Conservation (phyloP, 345 rosid species). For the Adansonia digitata region DNA sequence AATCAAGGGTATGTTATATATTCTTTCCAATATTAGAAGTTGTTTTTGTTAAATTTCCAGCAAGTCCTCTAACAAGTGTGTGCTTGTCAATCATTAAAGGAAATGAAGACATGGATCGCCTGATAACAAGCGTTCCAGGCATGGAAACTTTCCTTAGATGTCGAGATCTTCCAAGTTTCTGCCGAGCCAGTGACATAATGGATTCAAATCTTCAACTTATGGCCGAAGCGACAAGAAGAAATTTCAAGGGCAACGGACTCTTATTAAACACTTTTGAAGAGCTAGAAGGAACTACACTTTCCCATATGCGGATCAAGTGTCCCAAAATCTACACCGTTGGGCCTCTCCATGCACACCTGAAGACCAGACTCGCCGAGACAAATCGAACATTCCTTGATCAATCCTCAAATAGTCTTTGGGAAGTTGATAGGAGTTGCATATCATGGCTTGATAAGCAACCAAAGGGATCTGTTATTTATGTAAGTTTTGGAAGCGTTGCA, state of each 20-base stretch:
- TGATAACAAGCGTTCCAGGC: constrained; percentile 15
- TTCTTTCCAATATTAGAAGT: no score
- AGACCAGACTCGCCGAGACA: background rate
- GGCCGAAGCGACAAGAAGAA: background rate
- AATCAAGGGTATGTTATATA: constrained; percentile 21
- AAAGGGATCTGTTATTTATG: background rate
- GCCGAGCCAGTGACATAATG: constrained; percentile 10
- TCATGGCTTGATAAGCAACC: background rate
- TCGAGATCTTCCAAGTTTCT: constrained; percentile 38
- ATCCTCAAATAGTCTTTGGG: background rate
- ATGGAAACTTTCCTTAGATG: constrained; percentile 28
- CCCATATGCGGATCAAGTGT: background rate
- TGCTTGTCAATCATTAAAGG: background rate
- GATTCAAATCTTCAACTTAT: background rate
- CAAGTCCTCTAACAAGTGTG: background rate
- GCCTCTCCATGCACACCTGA: background rate
- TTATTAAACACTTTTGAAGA: background rate
- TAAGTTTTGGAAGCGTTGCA: background rate
- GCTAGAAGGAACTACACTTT: background rate
- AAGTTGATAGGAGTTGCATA: background rate
- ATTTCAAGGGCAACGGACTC: background rate
- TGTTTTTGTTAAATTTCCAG: background rate
- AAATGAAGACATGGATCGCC: constrained; percentile 18
- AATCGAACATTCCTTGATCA: background rate
- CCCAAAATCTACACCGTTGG: background rate